phyloP scores from a whole-genome alignment of 805 yeast genomes.

The Saccharomycopsis sp. region DNA sequence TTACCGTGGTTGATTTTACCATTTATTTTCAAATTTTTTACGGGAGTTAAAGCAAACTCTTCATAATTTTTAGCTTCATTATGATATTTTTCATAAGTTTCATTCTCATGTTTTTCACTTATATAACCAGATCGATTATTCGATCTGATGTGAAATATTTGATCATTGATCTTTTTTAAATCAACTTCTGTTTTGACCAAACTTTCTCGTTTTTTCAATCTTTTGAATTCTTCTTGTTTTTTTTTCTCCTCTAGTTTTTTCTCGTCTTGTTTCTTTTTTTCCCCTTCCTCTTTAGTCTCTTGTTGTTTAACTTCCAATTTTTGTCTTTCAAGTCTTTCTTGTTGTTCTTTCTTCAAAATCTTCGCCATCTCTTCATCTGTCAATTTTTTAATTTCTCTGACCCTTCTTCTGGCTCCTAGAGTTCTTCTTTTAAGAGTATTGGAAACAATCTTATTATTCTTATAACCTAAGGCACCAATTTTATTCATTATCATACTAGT shows the following conservation, averaged over 20 bases:
- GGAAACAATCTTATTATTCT: slow-evolving; percentile 13
- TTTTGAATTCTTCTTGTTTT: not conserved
- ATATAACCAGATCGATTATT: slow-evolving; percentile 10
- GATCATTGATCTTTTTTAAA: slow-evolving; percentile 4
- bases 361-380: slow-evolving; percentile 10
- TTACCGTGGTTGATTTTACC: not conserved
- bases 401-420: slow-evolving; percentile 8
- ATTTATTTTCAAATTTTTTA: not conserved
- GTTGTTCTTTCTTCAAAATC: slow-evolving; percentile 5
- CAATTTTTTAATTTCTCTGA: not conserved
- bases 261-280: not conserved
- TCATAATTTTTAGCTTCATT: not conserved
- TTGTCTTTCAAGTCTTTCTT: not conserved
- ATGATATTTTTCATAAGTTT: not conserved
- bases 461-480: slow-evolving; percentile 15
- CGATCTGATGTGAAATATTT: slow-evolving; percentile 5
- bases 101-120: slow-evolving; percentile 10
- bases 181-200: too few species aligned
- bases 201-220: not conserved
- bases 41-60: too few species aligned
- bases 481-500: slow-evolving; percentile 16
- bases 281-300: too few species aligned
- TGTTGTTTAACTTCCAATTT: not conserved
- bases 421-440: slow-evolving; percentile 15
- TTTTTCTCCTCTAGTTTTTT: not conserved